These are phyloP conservation scores for Colletotrichum ledebouriae DNA, from an alignment of 2,329 filamentous ascomycete genomes.

Conservation along the genomic window DNA sequence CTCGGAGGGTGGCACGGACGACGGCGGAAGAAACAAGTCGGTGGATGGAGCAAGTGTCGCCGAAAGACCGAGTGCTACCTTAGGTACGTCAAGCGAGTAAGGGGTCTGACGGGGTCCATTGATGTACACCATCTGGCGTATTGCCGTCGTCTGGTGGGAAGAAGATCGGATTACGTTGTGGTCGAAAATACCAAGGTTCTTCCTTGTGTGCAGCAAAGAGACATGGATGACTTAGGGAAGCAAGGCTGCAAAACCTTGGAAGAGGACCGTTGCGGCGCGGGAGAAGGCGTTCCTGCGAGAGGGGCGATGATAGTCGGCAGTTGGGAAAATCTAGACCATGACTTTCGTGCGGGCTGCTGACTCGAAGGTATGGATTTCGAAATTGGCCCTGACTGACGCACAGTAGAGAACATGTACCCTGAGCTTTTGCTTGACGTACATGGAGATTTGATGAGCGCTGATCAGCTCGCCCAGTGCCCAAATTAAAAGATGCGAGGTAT, in stretches of 20 bases:
- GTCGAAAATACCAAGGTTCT: neutral
- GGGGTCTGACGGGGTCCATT: neutral
- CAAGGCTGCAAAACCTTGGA: neutral
- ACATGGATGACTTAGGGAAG: no score
- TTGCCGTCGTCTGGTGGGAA: neutral
- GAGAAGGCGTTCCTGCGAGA: neutral
- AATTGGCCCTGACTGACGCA: no score
- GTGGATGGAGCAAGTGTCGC: constrained; percentile 34
- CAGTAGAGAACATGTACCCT: no score
- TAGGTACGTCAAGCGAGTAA: neutral
- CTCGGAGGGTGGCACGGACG: constrained; percentile 36
- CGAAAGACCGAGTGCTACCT: constrained; percentile 35
- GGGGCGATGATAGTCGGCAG: neutral
- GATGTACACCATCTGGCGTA: neutral
- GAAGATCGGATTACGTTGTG: constrained; percentile 1
- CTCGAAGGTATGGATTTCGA: no score
- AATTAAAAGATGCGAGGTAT: no score
- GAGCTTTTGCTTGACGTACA: no score
- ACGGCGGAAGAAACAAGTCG: constrained; percentile 33
- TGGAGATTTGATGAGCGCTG: no score
- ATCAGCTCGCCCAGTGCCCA: no score
- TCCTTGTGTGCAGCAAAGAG: no score
- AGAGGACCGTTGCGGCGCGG: neutral
- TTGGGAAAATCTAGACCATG: neutral
- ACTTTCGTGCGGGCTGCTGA: no score